A percentile compares a stretch with the other conserved stretches of the same genome.
Evolutionary conservation across 1,284 basidiomycete genomes (phyloP).

Genomic region (Taiwanofungus camphoratus): DNA sequence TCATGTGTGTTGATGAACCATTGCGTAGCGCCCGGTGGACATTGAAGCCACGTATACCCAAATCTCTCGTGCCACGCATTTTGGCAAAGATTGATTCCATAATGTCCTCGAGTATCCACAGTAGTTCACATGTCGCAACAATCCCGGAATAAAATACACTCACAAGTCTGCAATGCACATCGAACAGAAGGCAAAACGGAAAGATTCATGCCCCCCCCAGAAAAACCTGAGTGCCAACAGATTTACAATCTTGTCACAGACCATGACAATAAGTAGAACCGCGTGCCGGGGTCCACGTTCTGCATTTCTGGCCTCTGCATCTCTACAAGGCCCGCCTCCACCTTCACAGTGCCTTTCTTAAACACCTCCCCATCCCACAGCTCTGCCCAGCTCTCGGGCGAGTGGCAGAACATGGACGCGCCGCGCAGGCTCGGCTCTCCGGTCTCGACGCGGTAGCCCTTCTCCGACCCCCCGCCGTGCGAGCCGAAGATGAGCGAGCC

Average conservation of each 20-base stretch:
- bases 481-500: slow-evolving; percentile 29
- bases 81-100: too few species aligned
- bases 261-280: background rate
- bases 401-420: slow-evolving; percentile 18
- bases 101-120: too few species aligned
- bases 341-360: slow-evolving; percentile 25
- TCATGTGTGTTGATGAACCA: too few species aligned
- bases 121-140: too few species aligned
- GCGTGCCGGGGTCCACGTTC: background rate
- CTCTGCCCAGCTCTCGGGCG: slow-evolving; percentile 29
- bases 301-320: background rate
- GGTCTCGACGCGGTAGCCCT: slow-evolving; percentile 1
- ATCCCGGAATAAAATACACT: too few species aligned
- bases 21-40: too few species aligned
- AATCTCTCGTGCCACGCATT: too few species aligned
- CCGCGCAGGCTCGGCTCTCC: background rate
- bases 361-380: slow-evolving; percentile 35
- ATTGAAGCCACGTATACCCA: too few species aligned
- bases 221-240: too few species aligned
- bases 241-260: slow-evolving; percentile 1
- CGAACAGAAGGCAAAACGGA: too few species aligned
- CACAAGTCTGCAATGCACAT: too few species aligned
- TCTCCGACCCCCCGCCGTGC: slow-evolving; percentile 14
- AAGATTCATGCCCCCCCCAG: too few species aligned
- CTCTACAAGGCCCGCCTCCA: slow-evolving; percentile 8